These are phyloP conservation scores for Penicillium ucsense DNA, from an alignment of 495 filamentous ascomycete genomes.

Conservation along the genomic window DNA sequence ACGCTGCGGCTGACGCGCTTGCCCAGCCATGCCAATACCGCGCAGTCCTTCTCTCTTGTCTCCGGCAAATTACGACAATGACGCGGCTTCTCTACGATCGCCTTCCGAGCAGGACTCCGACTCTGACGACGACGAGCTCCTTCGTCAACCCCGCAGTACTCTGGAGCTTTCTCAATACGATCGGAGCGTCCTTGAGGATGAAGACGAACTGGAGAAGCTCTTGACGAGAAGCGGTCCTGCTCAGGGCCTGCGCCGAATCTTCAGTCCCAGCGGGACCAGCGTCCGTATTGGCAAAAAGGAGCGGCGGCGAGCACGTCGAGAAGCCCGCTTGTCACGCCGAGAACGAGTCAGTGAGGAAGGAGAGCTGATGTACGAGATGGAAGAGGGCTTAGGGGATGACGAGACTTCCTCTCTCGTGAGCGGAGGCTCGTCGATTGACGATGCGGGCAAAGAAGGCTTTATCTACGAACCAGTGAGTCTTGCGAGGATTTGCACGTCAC, in stretches of 20 bases:
- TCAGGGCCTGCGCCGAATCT: constrained; percentile 41
- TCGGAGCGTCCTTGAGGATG: constrained; percentile 68
- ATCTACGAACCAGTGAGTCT: constrained; percentile 20
- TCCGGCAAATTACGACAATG: constrained; percentile 55
- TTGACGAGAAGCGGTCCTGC: constrained; percentile 45
- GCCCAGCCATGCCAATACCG: constrained; percentile 13
- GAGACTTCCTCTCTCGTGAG: constrained; percentile 34
- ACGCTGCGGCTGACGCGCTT: constrained; percentile 12
- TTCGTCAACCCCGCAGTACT: constrained; percentile 54
- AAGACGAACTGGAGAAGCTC: constrained; percentile 79
- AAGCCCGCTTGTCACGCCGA: constrained; percentile 35
- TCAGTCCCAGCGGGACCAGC: constrained; percentile 27
- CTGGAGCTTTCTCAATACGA: constrained; percentile 63
- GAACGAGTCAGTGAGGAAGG: constrained; percentile 52
- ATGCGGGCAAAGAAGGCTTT: constrained; percentile 28
- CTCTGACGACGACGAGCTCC: constrained; percentile 63
- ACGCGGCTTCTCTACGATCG: constrained; percentile 53
- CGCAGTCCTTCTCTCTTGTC: constrained; percentile 45
- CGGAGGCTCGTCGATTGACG: constrained; percentile 30
- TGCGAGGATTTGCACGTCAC: not conserved
- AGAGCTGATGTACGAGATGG: constrained; percentile 80
- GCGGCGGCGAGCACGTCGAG: constrained; percentile 29
- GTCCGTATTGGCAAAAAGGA: constrained; percentile 52
- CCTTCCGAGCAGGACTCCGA: constrained; percentile 68
- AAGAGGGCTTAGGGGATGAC: constrained; percentile 65